Base-by-base conservation (phyloP, 306 rosid genomes). In the Comarum palustre region DNA sequence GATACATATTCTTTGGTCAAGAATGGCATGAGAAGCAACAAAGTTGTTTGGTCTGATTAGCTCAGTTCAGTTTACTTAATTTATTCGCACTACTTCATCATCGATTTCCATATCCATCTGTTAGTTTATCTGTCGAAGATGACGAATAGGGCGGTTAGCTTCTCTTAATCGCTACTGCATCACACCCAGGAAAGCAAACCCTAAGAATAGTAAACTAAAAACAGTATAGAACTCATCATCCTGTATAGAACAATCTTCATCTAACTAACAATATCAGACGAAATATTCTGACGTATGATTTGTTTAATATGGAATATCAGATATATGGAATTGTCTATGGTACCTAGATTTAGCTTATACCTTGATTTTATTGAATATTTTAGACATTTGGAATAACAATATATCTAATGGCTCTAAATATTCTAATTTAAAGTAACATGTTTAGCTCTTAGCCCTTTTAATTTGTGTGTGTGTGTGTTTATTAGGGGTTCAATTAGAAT, bases 1-100 rank as follows among this genome's bases (percentile, higher is more conserved):
- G 47, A 39, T 55, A 17, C 66, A 62, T 62, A 71, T 71, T 24
- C 25, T 55, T 71, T 39, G 65, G 64, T 52, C 74, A 70, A 70
- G 64, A 70, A 70, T 22, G 63, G 50, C 64, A 52, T 36, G 64
- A 42, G 52, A 19, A 70, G n/a, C 73, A 36, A 70, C 60, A 17
- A 52, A 52, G 48, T 70, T 39, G 1, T 8, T 70, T 4, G 74
- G 74, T 70, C 54, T 69, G 66, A 41, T 34, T 17, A 34, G 43
- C 17, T 62, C 20, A 27, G 67, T 62, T 34, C 8, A 61, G 66
- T 32, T n/a, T n/a, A 15, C 64, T 62, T 17, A 19, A 9, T 62
- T 32, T 32, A 62, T 62, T 62, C 43, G 67, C 45, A 14, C 65
- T 15, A 70, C 64, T 70, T 52, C 46, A 52, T 51, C 38, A n/a